Percentiles rank a stretch among this genome's conserved stretches.
Evolutionary conservation across 1,139 yeast genomes (phyloP).

Genomic region (Kurtzmaniella quercitrusa): DNA sequence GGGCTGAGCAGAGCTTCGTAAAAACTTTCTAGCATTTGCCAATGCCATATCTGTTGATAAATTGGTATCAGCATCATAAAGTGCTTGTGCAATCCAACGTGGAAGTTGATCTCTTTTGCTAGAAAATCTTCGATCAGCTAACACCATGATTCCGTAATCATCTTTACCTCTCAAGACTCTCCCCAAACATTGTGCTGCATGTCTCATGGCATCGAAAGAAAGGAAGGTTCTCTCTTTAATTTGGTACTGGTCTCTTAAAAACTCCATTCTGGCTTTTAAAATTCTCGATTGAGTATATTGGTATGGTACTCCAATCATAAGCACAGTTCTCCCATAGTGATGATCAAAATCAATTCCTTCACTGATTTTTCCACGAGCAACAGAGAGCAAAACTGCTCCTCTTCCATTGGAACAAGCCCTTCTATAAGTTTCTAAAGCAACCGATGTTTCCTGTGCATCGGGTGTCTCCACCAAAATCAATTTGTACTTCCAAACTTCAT

Average conservation of each 20-base stretch:
- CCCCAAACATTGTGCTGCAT: constrained; percentile 98
- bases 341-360: constrained; percentile 99
- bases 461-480: constrained; percentile 97
- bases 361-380: constrained; percentile 97
- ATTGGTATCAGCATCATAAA: constrained; percentile 86
- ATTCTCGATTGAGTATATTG: constrained; percentile 97
- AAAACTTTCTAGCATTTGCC: constrained; percentile 87
- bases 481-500: constrained; percentile 97
- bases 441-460: constrained; percentile 95
- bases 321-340: constrained; percentile 94
- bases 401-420: constrained; percentile 97
- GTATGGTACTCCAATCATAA: constrained; percentile 98
- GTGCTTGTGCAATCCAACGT: constrained; percentile 94
- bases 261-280: constrained; percentile 89
- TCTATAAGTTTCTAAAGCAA: constrained; percentile 92
- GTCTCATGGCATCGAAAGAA: constrained; percentile 99
- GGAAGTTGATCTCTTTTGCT: constrained; percentile 86
- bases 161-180: constrained; percentile 96
- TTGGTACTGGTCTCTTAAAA: constrained; percentile 86
- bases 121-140: constrained; percentile 90
- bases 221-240: constrained; percentile 90
- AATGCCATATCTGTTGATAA: constrained; percentile 97
- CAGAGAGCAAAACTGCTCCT: constrained; percentile 93
- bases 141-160: constrained; percentile 97
- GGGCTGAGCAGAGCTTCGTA: constrained; percentile 94